phyloP scores from a whole-genome alignment of 2,329 filamentous ascomycete genomes.

The Raffaelea deltoideospora region DNA sequence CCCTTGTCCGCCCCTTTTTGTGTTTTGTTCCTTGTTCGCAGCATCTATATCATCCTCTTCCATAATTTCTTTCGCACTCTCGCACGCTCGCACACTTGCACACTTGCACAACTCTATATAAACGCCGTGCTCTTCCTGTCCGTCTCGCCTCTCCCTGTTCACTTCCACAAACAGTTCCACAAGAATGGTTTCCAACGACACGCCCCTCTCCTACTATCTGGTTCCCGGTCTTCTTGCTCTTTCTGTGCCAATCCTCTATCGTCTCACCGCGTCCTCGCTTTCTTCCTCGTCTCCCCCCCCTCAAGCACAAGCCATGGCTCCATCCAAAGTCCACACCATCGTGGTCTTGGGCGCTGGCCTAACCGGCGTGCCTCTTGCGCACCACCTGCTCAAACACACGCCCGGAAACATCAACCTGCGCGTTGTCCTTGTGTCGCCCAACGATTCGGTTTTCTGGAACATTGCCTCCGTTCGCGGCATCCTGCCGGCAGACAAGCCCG shows the following conservation, averaged over 20 bases:
- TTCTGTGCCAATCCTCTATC: slow-evolving; percentile 3
- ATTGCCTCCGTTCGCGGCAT: slow-evolving; percentile 13
- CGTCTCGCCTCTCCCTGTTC: too few species aligned
- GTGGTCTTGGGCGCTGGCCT: slow-evolving; percentile 35
- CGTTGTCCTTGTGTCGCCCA: slow-evolving; percentile 14
- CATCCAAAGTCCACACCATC: slow-evolving; percentile 17
- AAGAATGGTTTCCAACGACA: neutral
- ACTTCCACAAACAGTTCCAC: too few species aligned
- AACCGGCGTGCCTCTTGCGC: slow-evolving; percentile 30
- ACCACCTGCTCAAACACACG: slow-evolving; percentile 32
- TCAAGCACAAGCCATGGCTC: neutral
- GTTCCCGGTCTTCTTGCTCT: slow-evolving; percentile 4
- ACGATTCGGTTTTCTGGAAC: slow-evolving; percentile 13
- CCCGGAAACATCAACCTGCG: slow-evolving; percentile 21
- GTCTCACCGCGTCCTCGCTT: neutral
- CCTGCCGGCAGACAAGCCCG: slow-evolving; percentile 13
- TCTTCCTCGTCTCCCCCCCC: neutral
- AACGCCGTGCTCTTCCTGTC: too few species aligned
- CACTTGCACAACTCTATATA: too few species aligned
- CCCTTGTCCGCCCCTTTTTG: too few species aligned
- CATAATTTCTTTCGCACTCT: too few species aligned
- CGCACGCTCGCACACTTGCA: too few species aligned
- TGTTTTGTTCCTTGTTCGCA: too few species aligned
- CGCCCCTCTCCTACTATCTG: slow-evolving; percentile 1
- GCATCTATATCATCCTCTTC: too few species aligned